A percentile compares a stretch with the other conserved stretches of the same genome.
Evolutionary conservation across 1,284 basidiomycete species (phyloP).

Genomic region (Tilletiaria anomala): DNA sequence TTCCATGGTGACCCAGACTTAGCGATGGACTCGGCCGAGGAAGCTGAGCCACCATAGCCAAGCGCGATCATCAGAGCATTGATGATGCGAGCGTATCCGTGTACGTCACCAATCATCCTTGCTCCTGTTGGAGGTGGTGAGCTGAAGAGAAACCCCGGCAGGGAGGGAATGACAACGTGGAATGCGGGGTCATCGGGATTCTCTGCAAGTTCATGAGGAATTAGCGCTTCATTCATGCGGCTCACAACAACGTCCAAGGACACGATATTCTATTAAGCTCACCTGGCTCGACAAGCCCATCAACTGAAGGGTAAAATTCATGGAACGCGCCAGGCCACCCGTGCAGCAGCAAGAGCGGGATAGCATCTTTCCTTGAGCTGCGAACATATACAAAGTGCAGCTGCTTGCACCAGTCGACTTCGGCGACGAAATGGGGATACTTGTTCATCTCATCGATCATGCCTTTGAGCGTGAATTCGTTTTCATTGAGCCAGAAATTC

Average conservation of each 20-base stretch:
- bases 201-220: too few species aligned
- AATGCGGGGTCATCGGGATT: neutral
- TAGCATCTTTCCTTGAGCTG: neutral
- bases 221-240: too few species aligned
- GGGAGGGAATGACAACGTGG: neutral
- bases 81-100: neutral
- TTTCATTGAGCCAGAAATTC: too few species aligned
- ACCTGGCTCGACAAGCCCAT: neutral
- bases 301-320: neutral
- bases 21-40: too few species aligned
- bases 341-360: neutral
- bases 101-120: neutral
- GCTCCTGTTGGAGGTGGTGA: neutral
- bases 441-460: neutral
- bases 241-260: too few species aligned
- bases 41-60: neutral
- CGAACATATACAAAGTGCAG: neutral
- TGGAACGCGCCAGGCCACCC: neutral
- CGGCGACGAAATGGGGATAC: neutral
- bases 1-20: too few species aligned
- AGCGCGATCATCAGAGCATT: slow-evolving; percentile 1
- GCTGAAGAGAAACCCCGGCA: neutral
- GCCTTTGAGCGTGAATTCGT: neutral
- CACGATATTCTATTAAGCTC: too few species aligned
- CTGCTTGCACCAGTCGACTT: neutral